Conservation (phyloP, 179 eudicot genomes). For the Beta lomatogona region DNA sequence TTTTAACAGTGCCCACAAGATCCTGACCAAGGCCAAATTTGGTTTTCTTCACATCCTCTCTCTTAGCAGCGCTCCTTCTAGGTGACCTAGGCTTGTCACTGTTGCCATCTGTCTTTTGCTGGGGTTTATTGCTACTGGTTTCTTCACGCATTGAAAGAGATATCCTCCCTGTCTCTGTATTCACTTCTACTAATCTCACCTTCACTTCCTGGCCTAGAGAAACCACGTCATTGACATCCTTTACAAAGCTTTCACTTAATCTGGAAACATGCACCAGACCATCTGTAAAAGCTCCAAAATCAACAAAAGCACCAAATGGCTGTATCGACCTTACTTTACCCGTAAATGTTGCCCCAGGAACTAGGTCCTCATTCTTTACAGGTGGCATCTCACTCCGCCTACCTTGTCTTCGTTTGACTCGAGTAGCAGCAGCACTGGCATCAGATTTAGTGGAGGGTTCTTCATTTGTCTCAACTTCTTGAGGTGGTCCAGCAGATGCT, state of each 20-base stretch:
- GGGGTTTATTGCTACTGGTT: conserved; percentile 45
- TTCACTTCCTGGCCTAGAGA: conserved; percentile 88
- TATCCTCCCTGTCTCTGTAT: conserved; percentile 73
- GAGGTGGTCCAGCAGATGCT: conserved; percentile 40
- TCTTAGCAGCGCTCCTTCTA: conserved; percentile 48
- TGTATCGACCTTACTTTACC: conserved; percentile 91
- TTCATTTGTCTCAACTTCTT: conserved; percentile 38
- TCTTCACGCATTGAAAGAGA: conserved; percentile 87
- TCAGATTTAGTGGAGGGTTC: conserved; percentile 47
- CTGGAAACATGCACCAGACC: conserved; percentile 92
- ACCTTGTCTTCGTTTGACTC: conserved; percentile 52
- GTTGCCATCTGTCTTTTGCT: conserved; percentile 46
- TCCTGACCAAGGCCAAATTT: conserved; percentile 86
- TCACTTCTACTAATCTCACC: conserved; percentile 78
- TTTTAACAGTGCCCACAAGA: conserved; percentile 83
- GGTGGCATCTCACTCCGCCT: conserved; percentile 97
- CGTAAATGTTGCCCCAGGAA: conserved; percentile 77
- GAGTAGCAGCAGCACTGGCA: conserved; percentile 39
- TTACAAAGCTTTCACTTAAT: conserved; percentile 75
- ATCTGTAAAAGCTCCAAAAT: conserved; percentile 95
- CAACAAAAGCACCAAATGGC: conserved; percentile 96
- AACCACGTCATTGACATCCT: conserved; percentile 76
- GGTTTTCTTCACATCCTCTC: conserved; percentile 48
- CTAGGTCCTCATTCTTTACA: conserved; percentile 75
- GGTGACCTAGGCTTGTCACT: conserved; percentile 51